Percentiles rank a stretch among this genome's conserved stretches.
Conservation (phyloP, 345 rosid genomes). For the Syzygium aromaticum region DNA sequence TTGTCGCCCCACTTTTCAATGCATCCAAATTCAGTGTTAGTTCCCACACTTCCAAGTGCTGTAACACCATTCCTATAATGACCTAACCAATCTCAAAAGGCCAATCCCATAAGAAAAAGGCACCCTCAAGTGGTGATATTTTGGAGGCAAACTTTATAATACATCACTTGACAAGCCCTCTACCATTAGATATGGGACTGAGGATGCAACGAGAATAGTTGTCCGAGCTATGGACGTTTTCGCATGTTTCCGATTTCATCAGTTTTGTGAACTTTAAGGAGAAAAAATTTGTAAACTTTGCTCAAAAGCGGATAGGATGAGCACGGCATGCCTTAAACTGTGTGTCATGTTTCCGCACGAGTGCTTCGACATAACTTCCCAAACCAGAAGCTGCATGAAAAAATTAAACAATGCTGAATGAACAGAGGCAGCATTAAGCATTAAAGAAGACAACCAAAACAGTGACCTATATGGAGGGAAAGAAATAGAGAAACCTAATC, state of each 20-base stretch:
- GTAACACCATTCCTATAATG: not conserved
- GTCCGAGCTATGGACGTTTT: not conserved
- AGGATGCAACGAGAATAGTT: not conserved
- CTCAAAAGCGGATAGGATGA: not conserved
- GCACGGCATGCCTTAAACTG: constrained; percentile 66
- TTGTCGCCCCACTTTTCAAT: not conserved
- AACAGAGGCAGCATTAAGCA: not conserved
- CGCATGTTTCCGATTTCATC: not conserved
- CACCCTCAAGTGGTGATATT: not conserved
- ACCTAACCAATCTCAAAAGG: not conserved
- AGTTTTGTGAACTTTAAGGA: not conserved
- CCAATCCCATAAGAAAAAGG: not conserved
- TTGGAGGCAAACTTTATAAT: not conserved
- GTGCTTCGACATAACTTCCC: constrained; percentile 92
- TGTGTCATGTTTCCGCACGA: constrained; percentile 86
- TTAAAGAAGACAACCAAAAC: not conserved
- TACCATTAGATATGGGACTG: not conserved
- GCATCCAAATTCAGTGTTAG: not conserved
- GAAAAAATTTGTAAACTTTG: not conserved
- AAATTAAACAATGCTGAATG: not conserved
- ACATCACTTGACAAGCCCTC: not conserved
- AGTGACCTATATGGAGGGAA: not conserved
- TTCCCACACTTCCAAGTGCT: not conserved
- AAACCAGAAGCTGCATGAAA: constrained; percentile 72
- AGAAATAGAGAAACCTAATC: constrained; percentile 10